phyloP scores from a whole-genome alignment of 2,329 filamentous ascomycete genomes.

The Neofusicoccum ribis region DNA sequence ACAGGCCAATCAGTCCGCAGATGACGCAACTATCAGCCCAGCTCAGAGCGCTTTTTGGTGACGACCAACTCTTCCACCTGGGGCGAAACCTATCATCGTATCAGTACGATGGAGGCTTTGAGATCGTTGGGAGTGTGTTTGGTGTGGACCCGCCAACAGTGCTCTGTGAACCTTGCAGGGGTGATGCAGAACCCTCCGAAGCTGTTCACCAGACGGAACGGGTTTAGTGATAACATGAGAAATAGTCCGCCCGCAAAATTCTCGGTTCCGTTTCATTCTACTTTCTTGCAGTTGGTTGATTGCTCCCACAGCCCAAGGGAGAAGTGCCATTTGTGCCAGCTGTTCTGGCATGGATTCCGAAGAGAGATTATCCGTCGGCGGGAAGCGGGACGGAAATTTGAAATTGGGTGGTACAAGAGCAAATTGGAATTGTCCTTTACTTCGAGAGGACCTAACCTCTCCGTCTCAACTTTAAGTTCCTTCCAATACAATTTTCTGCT shows the following conservation, averaged over 20 bases:
- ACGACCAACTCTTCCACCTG: neutral
- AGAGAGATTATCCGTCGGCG: neutral
- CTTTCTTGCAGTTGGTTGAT: neutral
- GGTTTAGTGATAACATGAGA: too few relatives aligned
- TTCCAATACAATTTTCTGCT: too few relatives aligned
- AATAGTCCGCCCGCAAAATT: neutral
- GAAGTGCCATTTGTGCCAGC: neutral
- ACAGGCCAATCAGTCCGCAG: neutral
- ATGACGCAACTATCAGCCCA: neutral
- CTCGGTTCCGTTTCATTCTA: neutral
- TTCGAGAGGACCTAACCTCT: neutral
- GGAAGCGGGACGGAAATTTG: neutral
- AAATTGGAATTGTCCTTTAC: neutral
- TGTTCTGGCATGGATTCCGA: neutral
- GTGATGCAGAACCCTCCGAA: neutral
- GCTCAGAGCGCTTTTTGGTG: neutral
- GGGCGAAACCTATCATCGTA: neutral
- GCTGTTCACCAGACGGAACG: too few relatives aligned
- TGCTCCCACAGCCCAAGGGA: neutral
- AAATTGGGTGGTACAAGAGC: neutral
- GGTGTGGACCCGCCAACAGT: neutral
- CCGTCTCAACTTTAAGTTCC: neutral
- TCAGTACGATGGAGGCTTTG: neutral
- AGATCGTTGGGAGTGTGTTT: neutral
- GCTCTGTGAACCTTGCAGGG: neutral